Percentiles rank a stretch among this genome's conserved stretches.
Conservation (phyloP, 192 early-diverging fungal species). For the Ambispora gerdemannii region DNA sequence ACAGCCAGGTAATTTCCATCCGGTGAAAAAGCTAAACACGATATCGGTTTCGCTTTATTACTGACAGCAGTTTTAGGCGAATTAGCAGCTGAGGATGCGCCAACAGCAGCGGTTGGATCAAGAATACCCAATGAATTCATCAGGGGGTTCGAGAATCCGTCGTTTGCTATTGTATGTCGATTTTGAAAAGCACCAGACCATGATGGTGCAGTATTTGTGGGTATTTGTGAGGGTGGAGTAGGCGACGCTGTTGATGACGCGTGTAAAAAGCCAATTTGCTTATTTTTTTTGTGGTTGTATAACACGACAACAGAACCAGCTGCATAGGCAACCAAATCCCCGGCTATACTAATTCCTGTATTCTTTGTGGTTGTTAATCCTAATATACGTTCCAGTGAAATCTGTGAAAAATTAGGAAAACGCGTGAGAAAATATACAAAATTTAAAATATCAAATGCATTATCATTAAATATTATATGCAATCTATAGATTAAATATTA, state of each 20-base stretch:
- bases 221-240: not conserved
- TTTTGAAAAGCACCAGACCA: conserved; percentile 21
- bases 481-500: not conserved
- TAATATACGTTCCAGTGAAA: conserved; percentile 64
- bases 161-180: conserved; percentile 27
- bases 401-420: conserved; percentile 33
- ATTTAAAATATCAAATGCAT: not conserved
- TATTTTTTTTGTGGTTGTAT: conserved; percentile 69
- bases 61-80: conserved; percentile 34
- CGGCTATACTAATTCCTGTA: conserved; percentile 48
- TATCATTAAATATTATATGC: not conserved
- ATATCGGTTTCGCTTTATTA: conserved; percentile 58
- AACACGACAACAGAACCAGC: conserved; percentile 72
- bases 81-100: conserved; percentile 26
- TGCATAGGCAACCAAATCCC: conserved; percentile 68
- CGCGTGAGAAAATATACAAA: not conserved
- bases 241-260: conserved; percentile 21
- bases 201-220: conserved; percentile 13
- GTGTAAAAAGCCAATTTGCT: conserved; percentile 59
- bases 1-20: conserved; percentile 71
- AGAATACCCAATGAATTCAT: conserved; percentile 35
- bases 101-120: conserved; percentile 18
- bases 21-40: conserved; percentile 68
- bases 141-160: conserved; percentile 3
- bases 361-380: conserved; percentile 58